These are phyloP conservation scores for Teratosphaeria pseudoeucalypti DNA, from an alignment of 2,329 filamentous ascomycete species.

Conservation along the genomic window DNA sequence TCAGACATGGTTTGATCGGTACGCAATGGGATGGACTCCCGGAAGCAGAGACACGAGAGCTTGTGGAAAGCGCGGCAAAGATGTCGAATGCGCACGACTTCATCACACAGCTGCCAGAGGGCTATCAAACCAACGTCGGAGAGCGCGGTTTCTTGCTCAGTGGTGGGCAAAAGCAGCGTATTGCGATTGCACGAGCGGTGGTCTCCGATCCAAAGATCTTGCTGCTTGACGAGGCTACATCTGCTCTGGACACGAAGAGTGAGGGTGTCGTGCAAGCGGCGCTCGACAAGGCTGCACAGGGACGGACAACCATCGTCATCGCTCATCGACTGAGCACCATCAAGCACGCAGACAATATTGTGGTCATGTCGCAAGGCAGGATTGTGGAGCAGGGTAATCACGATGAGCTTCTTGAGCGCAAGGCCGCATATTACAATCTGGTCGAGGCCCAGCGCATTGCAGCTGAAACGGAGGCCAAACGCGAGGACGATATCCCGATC, in stretches of 20 bases:
- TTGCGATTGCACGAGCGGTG: conserved; percentile 83
- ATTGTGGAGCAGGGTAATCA: conserved; percentile 92
- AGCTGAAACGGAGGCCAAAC: conserved; percentile 47
- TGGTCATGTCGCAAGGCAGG: conserved; percentile 76
- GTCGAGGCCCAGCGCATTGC: conserved; percentile 82
- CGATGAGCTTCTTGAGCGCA: conserved; percentile 59
- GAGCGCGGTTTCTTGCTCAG: conserved; percentile 87
- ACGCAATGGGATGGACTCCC: conserved; percentile 60
- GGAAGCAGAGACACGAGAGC: conserved; percentile 56
- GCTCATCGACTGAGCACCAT: conserved; percentile 93
- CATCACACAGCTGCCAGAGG: conserved; percentile 67
- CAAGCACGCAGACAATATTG: conserved; percentile 87
- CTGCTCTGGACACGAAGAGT: conserved; percentile 84
- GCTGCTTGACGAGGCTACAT: conserved; percentile 89
- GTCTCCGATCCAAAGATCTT: conserved; percentile 88
- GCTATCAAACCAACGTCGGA: conserved; percentile 90
- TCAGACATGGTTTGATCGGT: conserved; percentile 81
- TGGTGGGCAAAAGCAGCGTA: conserved; percentile 81
- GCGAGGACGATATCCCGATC: conserved; percentile 29
- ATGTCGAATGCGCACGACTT: conserved; percentile 95
- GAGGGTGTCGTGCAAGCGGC: conserved; percentile 92
- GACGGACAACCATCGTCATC: conserved; percentile 90
- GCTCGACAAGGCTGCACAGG: conserved; percentile 72
- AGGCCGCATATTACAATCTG: conserved; percentile 69
- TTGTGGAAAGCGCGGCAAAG: conserved; percentile 71